Base-by-base conservation (phyloP, 805 yeast species). In the Danielia reshetovae region DNA sequence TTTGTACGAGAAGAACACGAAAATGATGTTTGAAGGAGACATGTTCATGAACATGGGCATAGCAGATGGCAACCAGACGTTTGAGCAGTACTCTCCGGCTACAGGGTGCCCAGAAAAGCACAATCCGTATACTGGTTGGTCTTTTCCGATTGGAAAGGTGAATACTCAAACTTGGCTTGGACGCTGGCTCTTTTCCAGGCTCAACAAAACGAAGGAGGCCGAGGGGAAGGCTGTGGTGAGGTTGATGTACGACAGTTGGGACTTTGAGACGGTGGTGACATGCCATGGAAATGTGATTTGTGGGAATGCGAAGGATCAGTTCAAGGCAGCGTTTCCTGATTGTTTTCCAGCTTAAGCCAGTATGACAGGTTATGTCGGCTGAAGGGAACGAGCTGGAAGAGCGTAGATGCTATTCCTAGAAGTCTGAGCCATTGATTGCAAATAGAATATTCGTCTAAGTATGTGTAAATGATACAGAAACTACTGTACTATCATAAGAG, bases 281-380 rank as follows among this genome's bases (percentile, higher is more conserved):
- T 74, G 81, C 43, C 86, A 79, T 50, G 87, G 87, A 10, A 72
- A 72, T 43, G 62, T 77, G 8, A 59, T 79, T 36, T 76, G 72
- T 15, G 47, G 53, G 27, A 51, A 54, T 30, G 65, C 65, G 1
- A 58, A 58, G 41, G 40, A 44, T 15, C 51, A 48, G 9, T 61
- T 57, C 45, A 27, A 27, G 27, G 16, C 5, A 21, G 23, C 24
- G 3, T 35, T 35, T 26, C 29, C 24, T 7, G 29, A 24, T 9
- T n/a, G n/a, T n/a, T n/a, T n/a, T n/a, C n/a, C n/a, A n/a, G n/a
- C n/a, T n/a, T n/a, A n/a, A n/a, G n/a, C n/a, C n/a, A n/a, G n/a
- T n/a, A n/a, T n/a, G n/a, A n/a, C n/a, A n/a, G n/a, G n/a, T n/a
- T n/a, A n/a, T n/a, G n/a, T n/a, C n/a, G n/a, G n/a, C n/a, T n/a